Percentiles rank a stretch among this genome's conserved stretches.
These are phyloP conservation scores for Cymbidium sinense DNA, from an alignment of 106 monocot species.

Conservation along the genomic window DNA sequence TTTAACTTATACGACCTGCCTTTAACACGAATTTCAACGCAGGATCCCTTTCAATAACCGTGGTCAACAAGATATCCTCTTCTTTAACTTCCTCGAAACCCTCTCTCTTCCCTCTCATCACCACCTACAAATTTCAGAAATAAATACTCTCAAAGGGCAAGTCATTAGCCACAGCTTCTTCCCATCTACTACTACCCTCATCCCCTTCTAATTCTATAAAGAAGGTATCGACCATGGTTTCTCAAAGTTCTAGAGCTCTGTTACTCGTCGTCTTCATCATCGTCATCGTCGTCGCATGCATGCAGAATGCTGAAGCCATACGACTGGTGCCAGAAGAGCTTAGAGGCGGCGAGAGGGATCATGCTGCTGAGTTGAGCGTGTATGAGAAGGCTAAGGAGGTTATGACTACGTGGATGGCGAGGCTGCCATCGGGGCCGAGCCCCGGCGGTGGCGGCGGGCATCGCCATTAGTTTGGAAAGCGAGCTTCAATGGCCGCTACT, in stretches of 20 bases:
- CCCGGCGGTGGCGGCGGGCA: slow-evolving; percentile 4
- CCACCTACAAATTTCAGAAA: neutral
- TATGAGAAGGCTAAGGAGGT: slow-evolving; percentile 15
- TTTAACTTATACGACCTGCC: too few relatives aligned
- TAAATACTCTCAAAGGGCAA: neutral
- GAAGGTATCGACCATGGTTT: neutral
- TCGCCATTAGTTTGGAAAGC: too few relatives aligned
- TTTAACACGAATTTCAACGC: neutral
- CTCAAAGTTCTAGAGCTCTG: neutral
- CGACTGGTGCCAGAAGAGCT: neutral
- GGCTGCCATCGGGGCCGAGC: slow-evolving; percentile 16
- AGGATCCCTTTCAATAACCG: neutral
- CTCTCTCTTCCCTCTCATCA: neutral
- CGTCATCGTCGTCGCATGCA: neutral
- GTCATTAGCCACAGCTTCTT: too few relatives aligned
- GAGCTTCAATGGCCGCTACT: too few relatives aligned
- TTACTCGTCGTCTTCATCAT: neutral
- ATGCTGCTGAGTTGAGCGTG: neutral
- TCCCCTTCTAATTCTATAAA: neutral
- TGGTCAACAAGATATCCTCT: neutral
- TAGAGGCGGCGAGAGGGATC: neutral
- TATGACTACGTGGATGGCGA: slow-evolving; percentile 20
- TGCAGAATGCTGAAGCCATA: neutral
- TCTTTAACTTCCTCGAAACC: neutral
- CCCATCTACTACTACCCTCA: neutral